Conservation (phyloP, 1,284 basidiomycete genomes). For the Cystobasidium pallidum region DNA sequence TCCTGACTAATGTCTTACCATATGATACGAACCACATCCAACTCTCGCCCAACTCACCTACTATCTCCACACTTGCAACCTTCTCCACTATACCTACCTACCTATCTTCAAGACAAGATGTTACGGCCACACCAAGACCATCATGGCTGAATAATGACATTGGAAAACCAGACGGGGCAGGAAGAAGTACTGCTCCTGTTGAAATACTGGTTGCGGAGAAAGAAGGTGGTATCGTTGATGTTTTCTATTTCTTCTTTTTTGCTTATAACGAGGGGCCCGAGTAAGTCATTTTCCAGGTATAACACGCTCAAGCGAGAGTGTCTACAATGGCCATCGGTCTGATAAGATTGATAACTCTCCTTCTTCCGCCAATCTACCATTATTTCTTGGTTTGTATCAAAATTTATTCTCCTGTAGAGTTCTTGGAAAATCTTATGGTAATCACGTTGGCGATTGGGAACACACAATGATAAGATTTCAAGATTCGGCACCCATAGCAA, state of each 20-base stretch:
- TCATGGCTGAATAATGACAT: conserved; percentile 33
- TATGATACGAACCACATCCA: background rate
- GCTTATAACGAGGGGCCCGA: conserved; percentile 35
- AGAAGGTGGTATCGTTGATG: conserved; percentile 26
- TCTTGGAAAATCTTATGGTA: conserved; percentile 17
- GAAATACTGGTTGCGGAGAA: conserved; percentile 30
- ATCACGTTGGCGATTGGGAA: conserved; percentile 43
- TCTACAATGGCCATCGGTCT: no score
- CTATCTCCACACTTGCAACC: conserved; percentile 3
- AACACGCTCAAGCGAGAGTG: no score
- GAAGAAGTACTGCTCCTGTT: conserved; percentile 15
- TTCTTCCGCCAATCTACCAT: background rate
- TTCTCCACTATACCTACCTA: conserved; percentile 22
- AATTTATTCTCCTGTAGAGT: conserved; percentile 12
- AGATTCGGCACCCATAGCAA: conserved; percentile 9
- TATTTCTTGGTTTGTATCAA: background rate
- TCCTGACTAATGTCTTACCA: conserved; percentile 39
- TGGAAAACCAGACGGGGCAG: conserved; percentile 23
- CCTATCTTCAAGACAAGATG: conserved; percentile 12
- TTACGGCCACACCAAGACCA: conserved; percentile 9
- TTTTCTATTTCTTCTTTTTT: conserved; percentile 42
- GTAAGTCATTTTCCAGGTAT: conserved; percentile 1
- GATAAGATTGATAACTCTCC: no score
- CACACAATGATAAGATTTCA: conserved; percentile 40
- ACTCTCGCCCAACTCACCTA: conserved; percentile 1